Evolutionary conservation across 805 yeast species (phyloP), one percentile per base, ranked within the genome.

Genomic region (Zygotorulaspora danielsina): DNA sequence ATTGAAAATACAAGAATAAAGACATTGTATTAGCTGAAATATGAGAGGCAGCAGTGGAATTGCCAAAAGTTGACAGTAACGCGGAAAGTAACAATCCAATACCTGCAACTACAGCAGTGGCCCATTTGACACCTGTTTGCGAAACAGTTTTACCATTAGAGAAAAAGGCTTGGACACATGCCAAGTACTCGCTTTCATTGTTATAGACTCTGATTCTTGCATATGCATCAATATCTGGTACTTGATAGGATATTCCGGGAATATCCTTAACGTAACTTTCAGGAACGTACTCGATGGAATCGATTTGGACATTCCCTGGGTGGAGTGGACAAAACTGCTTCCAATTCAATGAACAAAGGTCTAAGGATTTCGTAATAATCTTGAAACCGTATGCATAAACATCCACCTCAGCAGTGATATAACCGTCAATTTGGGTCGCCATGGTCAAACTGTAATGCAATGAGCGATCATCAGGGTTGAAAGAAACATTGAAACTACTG

Each of bases 61-160:
- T 84, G 41, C 96, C 96, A 60, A 83, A 81, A 3, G 89, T 75
- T 3, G 94, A 79, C 45, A 87, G 69, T n/a, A 83, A 47, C 4
- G 94, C 89, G n/a, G 94, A 84, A 12, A 81, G 72, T 32, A 88
- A 65, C 43, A 89, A 64, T n/a, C 96, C 96, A 20, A 85, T 62
- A 46, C 96, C 96, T 1, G 95, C 87, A 53, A 88, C 70, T 15
- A 82, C 81, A 1, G 97, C 97, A 13, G 96, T 86, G 28, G 86
- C 95, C 97, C 97, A 89, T 64, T 84, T 83, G 42, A 82, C 88
- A 49, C 84, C 84, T 2, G 75, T 70, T 57, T 86, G 95, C 31
- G 84, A 66, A 15, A 87, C 90, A 2, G 94, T 80, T 53, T 80
- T 84, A 25, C 89, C 87, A 57, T 87, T 87, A 15, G 80, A 55